phyloP scores from a whole-genome alignment of 106 monocot species.

The Acanthochlamys bracteata region DNA sequence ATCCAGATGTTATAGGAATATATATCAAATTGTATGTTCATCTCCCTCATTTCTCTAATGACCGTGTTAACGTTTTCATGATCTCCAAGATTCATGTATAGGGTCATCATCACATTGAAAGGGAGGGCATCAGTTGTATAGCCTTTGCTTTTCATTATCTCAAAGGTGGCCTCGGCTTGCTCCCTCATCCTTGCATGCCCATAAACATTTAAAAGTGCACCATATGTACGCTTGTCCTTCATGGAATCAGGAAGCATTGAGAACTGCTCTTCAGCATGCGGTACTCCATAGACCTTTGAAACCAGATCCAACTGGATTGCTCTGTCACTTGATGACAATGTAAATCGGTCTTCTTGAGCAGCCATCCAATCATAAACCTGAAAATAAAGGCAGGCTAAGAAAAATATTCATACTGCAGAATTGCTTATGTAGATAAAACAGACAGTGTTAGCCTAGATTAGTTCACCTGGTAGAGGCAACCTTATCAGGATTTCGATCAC shows the following conservation, averaged over 20 bases:
- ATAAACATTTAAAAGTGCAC: constrained; percentile 85
- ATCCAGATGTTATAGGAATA: constrained; percentile 93
- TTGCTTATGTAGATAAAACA: too few relatives aligned
- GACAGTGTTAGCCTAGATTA: too few relatives aligned
- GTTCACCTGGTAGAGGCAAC: too few relatives aligned
- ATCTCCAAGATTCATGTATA: constrained; percentile 78
- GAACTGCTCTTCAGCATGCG: constrained; percentile 69
- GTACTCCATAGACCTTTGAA: constrained; percentile 60
- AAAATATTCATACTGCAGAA: background rate
- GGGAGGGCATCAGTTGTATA: constrained; percentile 53
- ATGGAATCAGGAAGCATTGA: constrained; percentile 34
- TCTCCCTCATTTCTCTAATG: constrained; percentile 69
- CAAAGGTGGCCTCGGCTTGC: constrained; percentile 57
- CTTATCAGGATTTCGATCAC: too few relatives aligned
- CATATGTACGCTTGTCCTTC: constrained; percentile 80
- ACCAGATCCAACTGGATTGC: constrained; percentile 85
- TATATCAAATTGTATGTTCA: constrained; percentile 43
- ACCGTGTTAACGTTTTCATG: constrained; percentile 42
- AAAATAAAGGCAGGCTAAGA: background rate
- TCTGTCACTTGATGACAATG: constrained; percentile 60
- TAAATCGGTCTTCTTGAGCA: constrained; percentile 47
- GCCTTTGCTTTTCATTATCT: constrained; percentile 52
- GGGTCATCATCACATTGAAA: constrained; percentile 92
- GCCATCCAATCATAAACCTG: constrained; percentile 91
- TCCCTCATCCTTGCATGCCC: constrained; percentile 51